Base-by-base conservation (phyloP, 2,329 filamentous ascomycete genomes). In the Colletotrichum sp. region DNA sequence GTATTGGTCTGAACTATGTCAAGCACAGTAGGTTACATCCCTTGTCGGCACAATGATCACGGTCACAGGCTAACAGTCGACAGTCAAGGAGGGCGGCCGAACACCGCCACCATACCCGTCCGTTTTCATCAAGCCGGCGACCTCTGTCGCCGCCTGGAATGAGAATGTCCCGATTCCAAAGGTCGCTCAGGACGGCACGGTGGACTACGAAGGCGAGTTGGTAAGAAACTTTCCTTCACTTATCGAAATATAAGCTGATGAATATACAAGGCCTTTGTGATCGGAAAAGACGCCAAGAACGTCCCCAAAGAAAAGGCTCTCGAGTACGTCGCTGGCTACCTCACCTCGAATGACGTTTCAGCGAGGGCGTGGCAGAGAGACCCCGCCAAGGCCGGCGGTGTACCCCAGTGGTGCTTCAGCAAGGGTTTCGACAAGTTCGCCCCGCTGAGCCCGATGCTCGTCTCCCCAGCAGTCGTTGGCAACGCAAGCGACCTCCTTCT, bases 381-480 rank as follows among this genome's bases (percentile, higher is more conserved):
- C 65, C 89, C 90, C 4, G 82, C 79, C 9, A 83, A 83, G 43
- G 84, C 83, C 3, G 84, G 84, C 8, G 80, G 81, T 3, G 82
- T 84, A 6, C 83, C 83, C 0, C 90, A 92, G 73, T 92, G 90
- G 82, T 91, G 88, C 77, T 88, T 92, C 73, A 89, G 89, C 67
- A 91, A 91, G 80, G 89, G 86, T 0, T 85, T 87, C 8, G 89
- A 92, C 80, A 90, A 88, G 6, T 91, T 88, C 75, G 90, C 89
- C 28, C 90, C 90, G 0, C 87, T 91, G 78, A 88, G 90, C 0
- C 89, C 89, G 2, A 82, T 90, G 10, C 78, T 86, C 4, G 83
- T 86, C 0, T 81, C 81, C 6, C 82, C 83, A 0, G 55, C 75
- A 0, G 72, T 82, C 0, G 80, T 85, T 2, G 82, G 81, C 0